Evolutionary conservation across 202 grass and related monocot genomes (phyloP).

Genomic region (Bolboschoenoplectus hybrid): DNA sequence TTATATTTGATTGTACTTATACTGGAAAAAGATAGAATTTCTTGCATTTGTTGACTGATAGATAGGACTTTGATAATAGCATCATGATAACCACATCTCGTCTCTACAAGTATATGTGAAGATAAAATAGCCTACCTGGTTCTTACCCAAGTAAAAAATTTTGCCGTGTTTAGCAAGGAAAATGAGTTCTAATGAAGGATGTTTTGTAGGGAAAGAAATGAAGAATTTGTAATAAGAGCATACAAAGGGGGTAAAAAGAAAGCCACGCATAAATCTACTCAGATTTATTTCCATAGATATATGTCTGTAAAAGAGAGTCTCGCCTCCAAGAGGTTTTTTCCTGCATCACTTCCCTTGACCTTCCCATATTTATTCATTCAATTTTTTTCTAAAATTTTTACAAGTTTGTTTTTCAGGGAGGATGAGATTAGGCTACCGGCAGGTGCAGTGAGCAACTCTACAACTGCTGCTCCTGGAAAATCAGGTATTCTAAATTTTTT

Average conservation of each 20-base stretch:
- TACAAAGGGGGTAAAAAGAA: constrained; percentile 91
- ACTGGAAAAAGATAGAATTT: neutral
- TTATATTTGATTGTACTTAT: neutral
- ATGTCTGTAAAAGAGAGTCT: constrained; percentile 81
- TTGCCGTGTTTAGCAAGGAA: constrained; percentile 9
- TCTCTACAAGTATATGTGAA: neutral
- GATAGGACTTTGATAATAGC: neutral
- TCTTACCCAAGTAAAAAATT: neutral
- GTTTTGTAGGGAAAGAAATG: constrained; percentile 79
- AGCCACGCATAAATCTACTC: constrained; percentile 83
- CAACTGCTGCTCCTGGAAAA: constrained; percentile 35
- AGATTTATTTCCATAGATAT: constrained; percentile 73
- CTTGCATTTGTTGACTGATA: neutral
- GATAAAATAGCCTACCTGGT: neutral
- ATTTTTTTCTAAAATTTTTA: neutral
- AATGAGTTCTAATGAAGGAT: constrained; percentile 46
- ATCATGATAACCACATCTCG: neutral
- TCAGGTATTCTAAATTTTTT: constrained; percentile 26
- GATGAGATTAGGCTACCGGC: constrained; percentile 24
- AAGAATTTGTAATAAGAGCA: constrained; percentile 97
- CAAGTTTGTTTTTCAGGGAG: constrained; percentile 16
- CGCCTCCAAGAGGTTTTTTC: constrained; percentile 60
- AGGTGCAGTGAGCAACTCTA: constrained; percentile 28
- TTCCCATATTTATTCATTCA: constrained; percentile 17
- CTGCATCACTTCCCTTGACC: constrained; percentile 28